Evolutionary conservation across 768 basidiomycete species (phyloP).

Genomic region (Psilocybe cubensis): DNA sequence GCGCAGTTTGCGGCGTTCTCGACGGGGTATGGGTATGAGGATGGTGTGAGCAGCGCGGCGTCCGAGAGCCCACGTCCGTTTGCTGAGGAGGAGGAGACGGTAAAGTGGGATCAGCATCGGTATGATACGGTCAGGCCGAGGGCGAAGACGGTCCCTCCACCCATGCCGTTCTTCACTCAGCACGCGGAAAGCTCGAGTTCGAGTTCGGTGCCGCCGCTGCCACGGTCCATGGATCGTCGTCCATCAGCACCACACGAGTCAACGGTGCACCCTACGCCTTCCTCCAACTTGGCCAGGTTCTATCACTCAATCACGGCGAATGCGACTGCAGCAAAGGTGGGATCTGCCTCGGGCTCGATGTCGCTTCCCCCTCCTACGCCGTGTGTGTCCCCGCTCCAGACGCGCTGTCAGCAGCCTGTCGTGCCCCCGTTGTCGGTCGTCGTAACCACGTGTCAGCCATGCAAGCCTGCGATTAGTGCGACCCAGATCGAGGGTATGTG

Average conservation of each 20-base stretch:
- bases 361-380: slow-evolving; percentile 27
- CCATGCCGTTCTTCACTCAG: slow-evolving; percentile 15
- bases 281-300: neutral
- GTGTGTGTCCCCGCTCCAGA: slow-evolving; percentile 46
- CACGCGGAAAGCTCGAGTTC: slow-evolving; percentile 4
- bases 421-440: slow-evolving; percentile 40
- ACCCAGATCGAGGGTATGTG: slow-evolving; percentile 68
- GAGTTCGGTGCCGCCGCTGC: slow-evolving; percentile 14
- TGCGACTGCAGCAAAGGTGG: neutral
- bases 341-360: slow-evolving; percentile 14
- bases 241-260: neutral
- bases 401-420: slow-evolving; percentile 34
- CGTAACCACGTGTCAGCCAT: slow-evolving; percentile 67
- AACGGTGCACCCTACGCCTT: too few species aligned
- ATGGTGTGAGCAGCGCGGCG: slow-evolving; percentile 16
- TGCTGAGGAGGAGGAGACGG: neutral
- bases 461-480: slow-evolving; percentile 63
- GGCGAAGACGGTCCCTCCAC: slow-evolving; percentile 38
- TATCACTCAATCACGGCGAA: neutral
- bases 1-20: slow-evolving; percentile 30
- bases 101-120: neutral
- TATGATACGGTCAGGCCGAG: slow-evolving; percentile 38
- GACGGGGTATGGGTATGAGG: slow-evolving; percentile 22
- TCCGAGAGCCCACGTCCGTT: neutral
- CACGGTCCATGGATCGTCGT: neutral